Percentiles rank a stretch among this genome's conserved stretches.
These are phyloP conservation scores for Kwoniella dendrophila DNA, from an alignment of 768 basidiomycete species.

Conservation along the genomic window DNA sequence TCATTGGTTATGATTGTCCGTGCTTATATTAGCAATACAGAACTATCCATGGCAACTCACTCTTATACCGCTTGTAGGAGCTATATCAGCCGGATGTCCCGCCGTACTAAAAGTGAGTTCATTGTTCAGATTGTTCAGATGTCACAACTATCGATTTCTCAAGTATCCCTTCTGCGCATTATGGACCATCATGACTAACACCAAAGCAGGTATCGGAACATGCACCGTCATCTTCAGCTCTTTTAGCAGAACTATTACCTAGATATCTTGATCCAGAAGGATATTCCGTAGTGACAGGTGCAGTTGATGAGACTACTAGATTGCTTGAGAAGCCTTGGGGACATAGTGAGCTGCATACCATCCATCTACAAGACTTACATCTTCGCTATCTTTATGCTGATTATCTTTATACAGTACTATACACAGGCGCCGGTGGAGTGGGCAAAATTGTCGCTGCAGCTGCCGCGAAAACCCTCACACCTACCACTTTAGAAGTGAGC, in stretches of 20 bases:
- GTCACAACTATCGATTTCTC: not conserved
- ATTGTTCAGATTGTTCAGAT: not conserved
- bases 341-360: slow-evolving; percentile 39
- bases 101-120: slow-evolving; percentile 51
- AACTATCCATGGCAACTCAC: slow-evolving; percentile 53
- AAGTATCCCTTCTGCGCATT: not conserved
- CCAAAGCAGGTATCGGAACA: slow-evolving; percentile 50
- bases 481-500: slow-evolving; percentile 54
- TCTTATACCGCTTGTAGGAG: slow-evolving; percentile 48
- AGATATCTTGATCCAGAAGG: slow-evolving; percentile 50
- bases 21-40: slow-evolving; percentile 16
- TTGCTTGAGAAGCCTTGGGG: slow-evolving; percentile 54
- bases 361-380: not conserved
- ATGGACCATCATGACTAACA: not conserved
- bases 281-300: slow-evolving; percentile 51
- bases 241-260: slow-evolving; percentile 46
- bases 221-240: slow-evolving; percentile 41
- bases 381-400: too few species aligned
- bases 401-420: slow-evolving; percentile 41
- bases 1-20: not conserved
- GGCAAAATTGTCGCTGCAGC: slow-evolving; percentile 52
- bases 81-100: slow-evolving; percentile 56
- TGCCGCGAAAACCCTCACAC: slow-evolving; percentile 54
- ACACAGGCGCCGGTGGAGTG: slow-evolving; percentile 52
- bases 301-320: slow-evolving; percentile 43